phyloP scores from a whole-genome alignment of 2,329 filamentous ascomycete species.

The Podosphaera fusca region DNA sequence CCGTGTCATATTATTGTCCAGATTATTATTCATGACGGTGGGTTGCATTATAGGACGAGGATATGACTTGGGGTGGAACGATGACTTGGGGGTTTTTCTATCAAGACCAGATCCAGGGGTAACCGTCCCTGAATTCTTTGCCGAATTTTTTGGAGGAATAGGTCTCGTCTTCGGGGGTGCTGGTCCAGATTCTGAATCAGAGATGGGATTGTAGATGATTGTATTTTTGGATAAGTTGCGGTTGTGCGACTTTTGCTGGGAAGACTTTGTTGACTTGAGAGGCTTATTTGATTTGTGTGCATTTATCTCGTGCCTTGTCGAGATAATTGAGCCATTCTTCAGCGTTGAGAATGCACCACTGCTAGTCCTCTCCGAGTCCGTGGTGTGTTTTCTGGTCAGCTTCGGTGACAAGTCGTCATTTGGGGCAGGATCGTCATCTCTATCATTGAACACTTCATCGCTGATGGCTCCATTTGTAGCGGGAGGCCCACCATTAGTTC shows the following conservation, averaged over 20 bases:
- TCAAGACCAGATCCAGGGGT: conserved; percentile 5
- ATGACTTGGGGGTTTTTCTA: not conserved
- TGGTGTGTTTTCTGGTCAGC: conserved; percentile 3
- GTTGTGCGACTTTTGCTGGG: conserved; percentile 25
- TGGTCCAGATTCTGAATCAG: conserved; percentile 19
- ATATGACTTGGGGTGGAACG: conserved; percentile 17
- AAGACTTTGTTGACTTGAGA: conserved; percentile 4
- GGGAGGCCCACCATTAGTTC: conserved; percentile 23
- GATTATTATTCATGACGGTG: conserved; percentile 9
- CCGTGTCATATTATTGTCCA: conserved; percentile 24
- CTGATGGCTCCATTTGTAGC: conserved; percentile 19
- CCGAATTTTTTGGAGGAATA: conserved; percentile 10
- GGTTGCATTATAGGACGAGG: conserved; percentile 33
- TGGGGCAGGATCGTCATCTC: conserved; percentile 72
- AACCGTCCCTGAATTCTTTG: conserved; percentile 11
- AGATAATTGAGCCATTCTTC: conserved; percentile 33
- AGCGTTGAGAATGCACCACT: conserved; percentile 32
- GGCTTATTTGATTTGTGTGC: not conserved
- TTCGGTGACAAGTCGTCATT: conserved; percentile 38
- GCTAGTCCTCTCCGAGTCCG: conserved; percentile 20
- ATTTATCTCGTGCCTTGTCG: conserved; percentile 16
- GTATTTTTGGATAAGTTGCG: conserved; percentile 64
- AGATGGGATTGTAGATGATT: conserved; percentile 57
- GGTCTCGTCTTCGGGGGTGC: conserved; percentile 18
- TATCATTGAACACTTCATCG: conserved; percentile 21